phyloP scores from a whole-genome alignment of 495 filamentous ascomycete species.

The Talaromyces liani region DNA sequence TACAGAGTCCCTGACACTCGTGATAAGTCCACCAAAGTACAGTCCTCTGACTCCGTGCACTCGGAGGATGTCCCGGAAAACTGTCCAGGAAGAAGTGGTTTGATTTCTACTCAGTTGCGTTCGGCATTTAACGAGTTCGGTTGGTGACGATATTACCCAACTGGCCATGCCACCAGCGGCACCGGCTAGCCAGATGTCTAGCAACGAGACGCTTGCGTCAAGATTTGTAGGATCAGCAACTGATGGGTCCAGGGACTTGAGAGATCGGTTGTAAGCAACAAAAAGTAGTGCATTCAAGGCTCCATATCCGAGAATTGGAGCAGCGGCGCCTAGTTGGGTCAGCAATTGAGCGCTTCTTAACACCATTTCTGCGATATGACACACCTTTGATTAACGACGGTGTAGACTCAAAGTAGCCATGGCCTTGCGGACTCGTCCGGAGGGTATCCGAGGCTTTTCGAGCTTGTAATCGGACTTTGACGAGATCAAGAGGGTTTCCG shows the following conservation, averaged over 20 bases:
- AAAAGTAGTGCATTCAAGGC: conserved; percentile 85
- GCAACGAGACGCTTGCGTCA: conserved; percentile 17
- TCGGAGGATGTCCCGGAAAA: conserved; percentile 53
- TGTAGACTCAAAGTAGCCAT: conserved; percentile 30
- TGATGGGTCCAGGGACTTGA: conserved; percentile 45
- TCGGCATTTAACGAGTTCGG: conserved; percentile 81
- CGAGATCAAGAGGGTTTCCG: conserved; percentile 78
- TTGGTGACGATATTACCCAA: conserved; percentile 74
- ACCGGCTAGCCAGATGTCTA: conserved; percentile 66
- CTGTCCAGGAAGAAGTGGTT: conserved; percentile 46
- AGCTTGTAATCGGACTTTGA: conserved; percentile 79
- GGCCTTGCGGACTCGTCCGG: conserved; percentile 13
- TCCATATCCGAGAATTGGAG: conserved; percentile 80
- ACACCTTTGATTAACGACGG: conserved; percentile 4
- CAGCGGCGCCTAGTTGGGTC: conserved; percentile 52
- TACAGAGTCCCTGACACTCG: conserved; percentile 71
- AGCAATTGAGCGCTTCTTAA: background rate
- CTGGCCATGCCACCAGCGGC: conserved; percentile 71
- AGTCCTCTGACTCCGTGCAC: conserved; percentile 60
- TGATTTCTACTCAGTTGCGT: conserved; percentile 51
- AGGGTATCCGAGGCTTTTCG: conserved; percentile 23
- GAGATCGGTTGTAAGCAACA: conserved; percentile 72
- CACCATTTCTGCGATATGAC: background rate
- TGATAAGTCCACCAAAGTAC: conserved; percentile 72
- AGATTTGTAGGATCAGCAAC: conserved; percentile 34